Evolutionary conservation across 805 yeast genomes (phyloP).

Genomic region (Candida quercuum): DNA sequence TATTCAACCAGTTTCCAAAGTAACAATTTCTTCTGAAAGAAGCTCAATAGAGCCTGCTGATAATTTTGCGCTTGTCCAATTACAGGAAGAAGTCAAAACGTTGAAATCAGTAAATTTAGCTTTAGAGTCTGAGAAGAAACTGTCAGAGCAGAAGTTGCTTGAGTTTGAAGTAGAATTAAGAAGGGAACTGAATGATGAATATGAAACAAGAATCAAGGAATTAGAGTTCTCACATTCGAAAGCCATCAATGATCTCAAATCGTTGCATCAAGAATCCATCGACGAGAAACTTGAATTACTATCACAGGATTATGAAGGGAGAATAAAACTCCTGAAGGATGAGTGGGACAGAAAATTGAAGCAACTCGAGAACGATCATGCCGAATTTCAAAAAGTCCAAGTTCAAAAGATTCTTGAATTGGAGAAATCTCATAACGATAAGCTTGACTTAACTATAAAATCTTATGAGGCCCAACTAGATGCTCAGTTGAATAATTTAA

Average conservation of each 20-base stretch:
- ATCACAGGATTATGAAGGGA: slow-evolving; percentile 28
- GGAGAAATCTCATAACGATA: background rate
- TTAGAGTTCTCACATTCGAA: slow-evolving; percentile 29
- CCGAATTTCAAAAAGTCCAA: background rate
- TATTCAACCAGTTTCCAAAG: slow-evolving; percentile 23
- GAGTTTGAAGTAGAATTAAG: slow-evolving; percentile 25
- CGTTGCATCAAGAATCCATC: slow-evolving; percentile 18
- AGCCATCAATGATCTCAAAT: slow-evolving; percentile 29
- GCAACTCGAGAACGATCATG: background rate
- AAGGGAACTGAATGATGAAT: slow-evolving; percentile 25
- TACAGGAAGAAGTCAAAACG: slow-evolving; percentile 1
- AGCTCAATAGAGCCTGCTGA: slow-evolving; percentile 12
- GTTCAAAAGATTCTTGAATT: background rate
- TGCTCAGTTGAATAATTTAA: too few species aligned
- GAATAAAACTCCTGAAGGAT: slow-evolving; percentile 21
- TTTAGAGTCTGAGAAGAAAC: slow-evolving; percentile 25
- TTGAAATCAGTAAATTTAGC: too few species aligned
- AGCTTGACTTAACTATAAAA: background rate
- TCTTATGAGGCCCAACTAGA: background rate
- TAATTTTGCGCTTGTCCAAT: slow-evolving; percentile 6
- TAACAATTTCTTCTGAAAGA: slow-evolving; percentile 17
- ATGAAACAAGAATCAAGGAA: slow-evolving; percentile 31
- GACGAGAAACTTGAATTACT: slow-evolving; percentile 28
- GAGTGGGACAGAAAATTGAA: background rate
- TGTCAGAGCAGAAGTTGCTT: slow-evolving; percentile 12